Conservation (phyloP, 805 yeast genomes). For the Yamadazyma takamatsuzukensis region DNA sequence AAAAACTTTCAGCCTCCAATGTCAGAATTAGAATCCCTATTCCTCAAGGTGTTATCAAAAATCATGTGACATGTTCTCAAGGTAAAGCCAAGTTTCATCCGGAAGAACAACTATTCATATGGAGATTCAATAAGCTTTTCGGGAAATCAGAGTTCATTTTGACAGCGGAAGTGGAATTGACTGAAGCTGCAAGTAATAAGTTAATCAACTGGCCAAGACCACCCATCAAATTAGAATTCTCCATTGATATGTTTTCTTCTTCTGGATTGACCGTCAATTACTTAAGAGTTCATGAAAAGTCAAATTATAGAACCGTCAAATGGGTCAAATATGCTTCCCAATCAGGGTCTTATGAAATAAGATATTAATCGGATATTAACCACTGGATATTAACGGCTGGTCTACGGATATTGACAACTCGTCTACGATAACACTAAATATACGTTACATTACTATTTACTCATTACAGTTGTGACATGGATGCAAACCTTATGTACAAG, state of each 20-base stretch:
- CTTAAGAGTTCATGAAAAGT: slow-evolving; percentile 59
- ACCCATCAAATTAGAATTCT: slow-evolving; percentile 69
- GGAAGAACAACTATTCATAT: slow-evolving; percentile 58
- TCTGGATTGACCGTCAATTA: slow-evolving; percentile 75
- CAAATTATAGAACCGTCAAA: slow-evolving; percentile 67
- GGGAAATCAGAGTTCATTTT: slow-evolving; percentile 66
- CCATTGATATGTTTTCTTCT: slow-evolving; percentile 68
- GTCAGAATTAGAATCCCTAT: slow-evolving; percentile 66
- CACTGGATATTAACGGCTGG: too few relatives aligned
- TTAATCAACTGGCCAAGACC: slow-evolving; percentile 59
- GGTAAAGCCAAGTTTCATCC: slow-evolving; percentile 72
- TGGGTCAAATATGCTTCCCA: slow-evolving; percentile 81
- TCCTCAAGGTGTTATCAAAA: slow-evolving; percentile 41
- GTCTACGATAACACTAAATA: too few relatives aligned
- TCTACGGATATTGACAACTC: too few relatives aligned
- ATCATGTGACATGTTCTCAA: slow-evolving; percentile 37
- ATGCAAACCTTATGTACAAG: too few relatives aligned
- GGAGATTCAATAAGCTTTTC: slow-evolving; percentile 67
- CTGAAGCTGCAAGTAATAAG: slow-evolving; percentile 13
- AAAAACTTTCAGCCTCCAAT: slow-evolving; percentile 58
- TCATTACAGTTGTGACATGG: too few relatives aligned
- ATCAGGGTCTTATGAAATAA: slow-evolving; percentile 78
- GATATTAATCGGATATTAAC: too few relatives aligned
- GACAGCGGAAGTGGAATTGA: slow-evolving; percentile 48
- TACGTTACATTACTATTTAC: too few relatives aligned